Conservation (phyloP, 2,329 filamentous ascomycete species). For the Basipetospora chlamydospora region DNA sequence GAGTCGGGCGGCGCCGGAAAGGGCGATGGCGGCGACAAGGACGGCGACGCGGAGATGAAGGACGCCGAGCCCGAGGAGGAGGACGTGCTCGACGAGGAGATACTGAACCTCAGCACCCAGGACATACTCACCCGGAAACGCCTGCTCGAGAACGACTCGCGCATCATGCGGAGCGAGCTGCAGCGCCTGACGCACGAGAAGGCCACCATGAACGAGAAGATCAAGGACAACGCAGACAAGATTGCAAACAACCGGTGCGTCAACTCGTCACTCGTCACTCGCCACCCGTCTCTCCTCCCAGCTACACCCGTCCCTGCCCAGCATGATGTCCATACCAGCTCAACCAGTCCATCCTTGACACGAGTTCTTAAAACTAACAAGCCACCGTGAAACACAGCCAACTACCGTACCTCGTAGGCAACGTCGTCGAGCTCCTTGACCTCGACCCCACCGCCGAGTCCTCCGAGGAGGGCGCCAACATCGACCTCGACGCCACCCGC, state of each 20-base stretch:
- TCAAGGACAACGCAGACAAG: slow-evolving; percentile 98
- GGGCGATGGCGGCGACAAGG: slow-evolving; percentile 37
- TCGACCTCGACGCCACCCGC: slow-evolving; percentile 89
- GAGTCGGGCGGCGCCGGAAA: slow-evolving; percentile 18
- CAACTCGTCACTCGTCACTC: no score
- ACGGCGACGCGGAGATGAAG: slow-evolving; percentile 81
- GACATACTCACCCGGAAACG: slow-evolving; percentile 86
- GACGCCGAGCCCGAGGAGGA: slow-evolving; percentile 64
- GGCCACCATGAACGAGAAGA: slow-evolving; percentile 91
- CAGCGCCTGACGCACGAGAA: slow-evolving; percentile 93
- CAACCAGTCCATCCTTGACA: no score
- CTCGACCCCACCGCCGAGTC: slow-evolving; percentile 93
- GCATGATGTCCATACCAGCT: no score
- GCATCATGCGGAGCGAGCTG: slow-evolving; percentile 97
- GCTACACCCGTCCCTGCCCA: no score
- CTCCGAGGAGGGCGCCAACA: slow-evolving; percentile 94
- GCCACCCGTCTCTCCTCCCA: slow-evolving; percentile 4
- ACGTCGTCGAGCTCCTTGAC: slow-evolving; percentile 93
- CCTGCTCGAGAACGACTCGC: slow-evolving; percentile 89
- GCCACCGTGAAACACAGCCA: no score
- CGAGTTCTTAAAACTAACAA: no score
- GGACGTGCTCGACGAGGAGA: slow-evolving; percentile 81
- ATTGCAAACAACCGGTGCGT: slow-evolving; percentile 93
- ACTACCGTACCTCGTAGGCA: slow-evolving; percentile 94
- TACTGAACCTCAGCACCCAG: slow-evolving; percentile 81